Evolutionary conservation across 805 yeast species (phyloP), one percentile per base, ranked within the genome.

Genomic region (Blastobotrys americana): DNA sequence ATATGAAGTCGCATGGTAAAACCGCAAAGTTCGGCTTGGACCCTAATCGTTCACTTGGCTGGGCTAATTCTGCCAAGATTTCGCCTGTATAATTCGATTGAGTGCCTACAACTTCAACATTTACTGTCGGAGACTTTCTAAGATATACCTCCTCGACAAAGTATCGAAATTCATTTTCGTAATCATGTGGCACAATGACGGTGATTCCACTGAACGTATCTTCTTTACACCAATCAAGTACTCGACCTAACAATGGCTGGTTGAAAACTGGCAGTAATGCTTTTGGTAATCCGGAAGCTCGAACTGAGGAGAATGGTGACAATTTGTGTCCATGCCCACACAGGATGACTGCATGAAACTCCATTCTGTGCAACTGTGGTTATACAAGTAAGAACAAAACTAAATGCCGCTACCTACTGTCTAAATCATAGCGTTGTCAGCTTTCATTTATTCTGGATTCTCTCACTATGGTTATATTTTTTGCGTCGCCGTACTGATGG

Each of bases 1-100:
- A 88, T 43, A 94, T 71, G 60, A 93, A 85, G 63, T 94, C 98
- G 67, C 97, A 90, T 5, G 97, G 97, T 44, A 93, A 66, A 25
- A 93, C 64, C n/a, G 88, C 85, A 57, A 87, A 81, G 58, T 81
- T 80, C 27, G 71, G 57, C 42, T 53, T 54, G 41, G 52, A 48
- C 34, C 40, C 47, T 19, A 20, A 28, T 8, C 41, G 39, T 25
- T 25, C 31, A 8, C 31, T 13, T 8, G 31, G 31, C 15, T 34
- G 36, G 20, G 44, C 41, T 34, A 51, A 34, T 5, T 42, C 41
- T 8, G 21, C 33, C n/a, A 55, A 41, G 16, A 49, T 43, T 35
- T 54, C 55, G n/a, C 56, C 59, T 1, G 55, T 50, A 15, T 33
- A 16, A 23, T 50, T 43, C 16, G 44, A 31, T 15, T 46, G 47